These are phyloP conservation scores for Hyphopichia buzzinii DNA, from an alignment of 1,139 yeast species.

Conservation along the genomic window DNA sequence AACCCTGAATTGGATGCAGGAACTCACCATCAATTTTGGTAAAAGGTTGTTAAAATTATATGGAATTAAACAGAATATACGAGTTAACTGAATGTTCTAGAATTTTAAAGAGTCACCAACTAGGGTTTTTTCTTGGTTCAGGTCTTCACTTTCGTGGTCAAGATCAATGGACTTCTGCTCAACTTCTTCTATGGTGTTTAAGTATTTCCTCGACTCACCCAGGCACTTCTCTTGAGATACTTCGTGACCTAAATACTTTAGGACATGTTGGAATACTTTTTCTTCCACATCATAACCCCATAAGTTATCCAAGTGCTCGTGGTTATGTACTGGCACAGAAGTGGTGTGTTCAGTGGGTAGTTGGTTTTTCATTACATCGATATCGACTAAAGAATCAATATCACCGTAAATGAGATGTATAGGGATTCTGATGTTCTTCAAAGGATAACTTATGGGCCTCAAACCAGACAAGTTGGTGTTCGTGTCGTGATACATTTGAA, in stretches of 20 bases:
- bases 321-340: constrained; percentile 50
- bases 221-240: not conserved
- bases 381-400: constrained; percentile 80
- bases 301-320: constrained; percentile 85
- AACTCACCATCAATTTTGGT: not conserved
- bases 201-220: not conserved
- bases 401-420: constrained; percentile 78
- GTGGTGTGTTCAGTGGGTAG: constrained; percentile 39
- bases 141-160: not conserved
- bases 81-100: too few relatives aligned
- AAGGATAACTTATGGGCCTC: constrained; percentile 42
- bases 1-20: not conserved
- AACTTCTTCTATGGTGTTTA: constrained; percentile 1
- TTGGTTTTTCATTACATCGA: constrained; percentile 65
- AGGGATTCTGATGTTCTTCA: constrained; percentile 62
- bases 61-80: too few relatives aligned
- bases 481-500: constrained; percentile 83
- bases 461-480: constrained; percentile 36
- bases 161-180: not conserved
- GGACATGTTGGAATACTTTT: constrained; percentile 45
- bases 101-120: too few relatives aligned
- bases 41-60: not conserved
- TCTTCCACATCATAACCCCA: constrained; percentile 77
- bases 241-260: constrained; percentile 31
- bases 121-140: not conserved